phyloP scores from a whole-genome alignment of 2,329 filamentous ascomycete species.

The Pseudocercospora cruenta region DNA sequence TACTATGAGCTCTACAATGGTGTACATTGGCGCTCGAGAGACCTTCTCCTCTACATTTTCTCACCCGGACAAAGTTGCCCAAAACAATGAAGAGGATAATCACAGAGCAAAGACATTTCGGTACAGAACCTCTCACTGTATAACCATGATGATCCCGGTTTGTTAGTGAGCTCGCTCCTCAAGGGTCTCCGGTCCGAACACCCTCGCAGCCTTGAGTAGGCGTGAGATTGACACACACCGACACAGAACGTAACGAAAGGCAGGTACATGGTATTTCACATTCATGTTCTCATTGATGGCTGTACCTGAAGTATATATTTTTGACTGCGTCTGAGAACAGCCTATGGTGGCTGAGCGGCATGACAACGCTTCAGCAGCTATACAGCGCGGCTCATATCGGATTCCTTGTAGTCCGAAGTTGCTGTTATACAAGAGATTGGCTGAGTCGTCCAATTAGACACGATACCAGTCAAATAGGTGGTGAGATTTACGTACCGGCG shows the following conservation, averaged over 20 bases:
- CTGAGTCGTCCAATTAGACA: neutral
- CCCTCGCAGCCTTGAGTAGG: neutral
- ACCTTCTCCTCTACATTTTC: neutral
- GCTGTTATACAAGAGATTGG: neutral
- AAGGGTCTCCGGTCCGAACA: neutral
- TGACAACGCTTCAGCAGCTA: neutral
- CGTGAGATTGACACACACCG: constrained; percentile 1
- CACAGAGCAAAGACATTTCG: neutral
- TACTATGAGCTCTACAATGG: neutral
- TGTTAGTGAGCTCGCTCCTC: neutral
- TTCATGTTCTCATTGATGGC: constrained; percentile 4
- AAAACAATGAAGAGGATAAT: too few species aligned
- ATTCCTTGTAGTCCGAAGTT: neutral
- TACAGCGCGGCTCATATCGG: neutral
- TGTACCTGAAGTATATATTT: neutral
- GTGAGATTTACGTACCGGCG: neutral
- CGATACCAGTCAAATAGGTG: neutral
- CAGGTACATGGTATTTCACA: neutral
- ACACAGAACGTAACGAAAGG: neutral
- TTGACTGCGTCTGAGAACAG: neutral
- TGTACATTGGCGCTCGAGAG: neutral
- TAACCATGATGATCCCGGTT: neutral
- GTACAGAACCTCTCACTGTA: neutral
- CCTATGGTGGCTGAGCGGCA: neutral
- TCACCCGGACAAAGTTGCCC: neutral